Evolutionary conservation across 441 rosid genomes (phyloP).

Genomic region (Macaranga tanarius): DNA sequence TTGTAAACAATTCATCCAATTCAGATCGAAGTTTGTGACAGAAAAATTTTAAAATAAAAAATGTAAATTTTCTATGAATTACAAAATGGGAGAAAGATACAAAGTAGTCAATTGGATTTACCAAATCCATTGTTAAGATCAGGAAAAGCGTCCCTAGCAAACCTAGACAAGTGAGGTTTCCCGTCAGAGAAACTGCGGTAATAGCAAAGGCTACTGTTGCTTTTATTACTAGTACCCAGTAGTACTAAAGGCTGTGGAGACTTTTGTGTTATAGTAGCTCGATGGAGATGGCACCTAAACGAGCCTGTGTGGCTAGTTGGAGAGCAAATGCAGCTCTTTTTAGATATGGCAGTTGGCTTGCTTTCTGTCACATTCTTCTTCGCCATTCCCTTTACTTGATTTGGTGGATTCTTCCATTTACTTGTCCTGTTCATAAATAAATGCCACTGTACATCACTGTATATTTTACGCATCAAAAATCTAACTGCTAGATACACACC

Average conservation of each 20-base stretch:
- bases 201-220: not conserved
- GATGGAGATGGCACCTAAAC: conserved; percentile 32
- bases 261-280: not conserved
- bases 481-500: not conserved
- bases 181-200: not conserved
- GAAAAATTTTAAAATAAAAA: too few relatives aligned
- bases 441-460: not conserved
- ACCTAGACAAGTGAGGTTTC: conserved; percentile 10
- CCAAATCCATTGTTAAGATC: not conserved
- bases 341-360: not conserved
- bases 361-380: conserved; percentile 13
- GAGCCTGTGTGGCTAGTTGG: conserved; percentile 32
- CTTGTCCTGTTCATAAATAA: not conserved
- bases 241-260: not conserved
- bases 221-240: not conserved
- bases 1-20: too few relatives aligned
- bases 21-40: too few relatives aligned
- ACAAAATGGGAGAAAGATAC: not conserved
- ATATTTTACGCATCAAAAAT: conserved; percentile 5
- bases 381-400: conserved; percentile 10
- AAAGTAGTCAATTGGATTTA: not conserved
- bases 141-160: conserved; percentile 6
- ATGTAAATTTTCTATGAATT: too few relatives aligned
- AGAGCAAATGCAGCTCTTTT: conserved; percentile 28
- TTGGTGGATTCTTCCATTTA: conserved; percentile 8